Evolutionary conservation across 1,284 basidiomycete genomes (phyloP).

Genomic region (Stereum hirsutum): DNA sequence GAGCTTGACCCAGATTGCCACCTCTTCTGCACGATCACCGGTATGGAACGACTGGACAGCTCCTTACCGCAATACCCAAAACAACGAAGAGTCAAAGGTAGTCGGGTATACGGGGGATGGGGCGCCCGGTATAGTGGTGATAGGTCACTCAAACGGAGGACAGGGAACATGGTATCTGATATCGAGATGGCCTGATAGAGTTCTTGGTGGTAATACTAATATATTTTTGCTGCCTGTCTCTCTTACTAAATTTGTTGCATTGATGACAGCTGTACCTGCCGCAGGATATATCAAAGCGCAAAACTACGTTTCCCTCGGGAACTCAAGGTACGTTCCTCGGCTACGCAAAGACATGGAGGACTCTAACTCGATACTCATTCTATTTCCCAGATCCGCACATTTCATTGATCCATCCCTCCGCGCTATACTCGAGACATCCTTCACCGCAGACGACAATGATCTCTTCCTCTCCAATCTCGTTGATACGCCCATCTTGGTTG

Average conservation of each 20-base stretch:
- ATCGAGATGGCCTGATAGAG: slow-evolving; percentile 67
- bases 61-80: no score
- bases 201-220: slow-evolving; percentile 46
- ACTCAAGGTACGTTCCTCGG: slow-evolving; percentile 56
- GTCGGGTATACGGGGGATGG: no score
- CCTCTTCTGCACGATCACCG: slow-evolving; percentile 10
- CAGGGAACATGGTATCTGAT: slow-evolving; percentile 83
- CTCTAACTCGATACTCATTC: no score
- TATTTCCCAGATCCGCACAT: slow-evolving; percentile 46
- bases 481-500: slow-evolving; percentile 59
- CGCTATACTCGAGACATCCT: slow-evolving; percentile 60
- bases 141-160: slow-evolving; percentile 91
- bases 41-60: slow-evolving; percentile 36
- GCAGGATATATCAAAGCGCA: slow-evolving; percentile 81
- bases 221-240: neutral
- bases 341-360: no score
- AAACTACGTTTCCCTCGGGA: slow-evolving; percentile 68
- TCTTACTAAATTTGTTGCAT: slow-evolving; percentile 10
- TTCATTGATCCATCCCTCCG: slow-evolving; percentile 70
- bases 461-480: slow-evolving; percentile 72
- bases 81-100: no score
- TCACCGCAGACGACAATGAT: slow-evolving; percentile 83
- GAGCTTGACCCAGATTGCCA: no score
- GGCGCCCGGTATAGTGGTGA: slow-evolving; percentile 55
- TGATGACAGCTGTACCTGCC: slow-evolving; percentile 50